Percentiles rank a stretch among this genome's conserved stretches.
Conservation (phyloP, 2,329 filamentous ascomycete genomes). For the Fusarium devonianum region DNA sequence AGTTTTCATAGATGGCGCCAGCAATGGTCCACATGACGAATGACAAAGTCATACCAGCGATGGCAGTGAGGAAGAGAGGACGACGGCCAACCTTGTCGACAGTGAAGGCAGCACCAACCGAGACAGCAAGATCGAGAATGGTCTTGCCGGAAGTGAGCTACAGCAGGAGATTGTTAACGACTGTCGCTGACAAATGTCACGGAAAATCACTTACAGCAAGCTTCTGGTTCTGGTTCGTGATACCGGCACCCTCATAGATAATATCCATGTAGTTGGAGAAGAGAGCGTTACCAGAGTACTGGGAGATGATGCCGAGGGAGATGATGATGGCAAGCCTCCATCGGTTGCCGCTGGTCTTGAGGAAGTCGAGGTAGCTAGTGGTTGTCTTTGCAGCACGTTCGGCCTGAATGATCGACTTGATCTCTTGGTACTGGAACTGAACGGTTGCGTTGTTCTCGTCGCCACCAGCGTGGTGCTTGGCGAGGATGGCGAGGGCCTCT, state of each 20-base stretch:
- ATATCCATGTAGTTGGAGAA: slow-evolving; percentile 72
- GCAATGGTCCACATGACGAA: slow-evolving; percentile 60
- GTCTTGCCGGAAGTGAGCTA: slow-evolving; percentile 62
- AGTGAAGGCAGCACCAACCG: slow-evolving; percentile 59
- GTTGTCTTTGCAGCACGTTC: slow-evolving; percentile 59
- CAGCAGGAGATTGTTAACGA: slow-evolving; percentile 6
- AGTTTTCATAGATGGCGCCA: slow-evolving; percentile 61
- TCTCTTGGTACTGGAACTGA: slow-evolving; percentile 71
- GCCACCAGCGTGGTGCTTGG: slow-evolving; percentile 70
- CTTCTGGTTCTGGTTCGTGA: slow-evolving; percentile 63
- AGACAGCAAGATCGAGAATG: slow-evolving; percentile 65
- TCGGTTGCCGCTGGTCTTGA: slow-evolving; percentile 69
- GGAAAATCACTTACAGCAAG: slow-evolving; percentile 52
- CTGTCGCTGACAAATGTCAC: background rate
- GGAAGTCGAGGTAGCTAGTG: slow-evolving; percentile 66
- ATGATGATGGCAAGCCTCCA: slow-evolving; percentile 68
- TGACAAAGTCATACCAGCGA: slow-evolving; percentile 56
- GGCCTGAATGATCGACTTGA: slow-evolving; percentile 67
- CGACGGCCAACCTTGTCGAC: slow-evolving; percentile 61
- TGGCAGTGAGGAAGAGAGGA: slow-evolving; percentile 60
- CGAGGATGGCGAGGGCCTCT: slow-evolving; percentile 67
- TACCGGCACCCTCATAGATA: slow-evolving; percentile 68
- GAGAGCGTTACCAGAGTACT: slow-evolving; percentile 72
- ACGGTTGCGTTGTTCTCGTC: slow-evolving; percentile 66
- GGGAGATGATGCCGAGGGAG: slow-evolving; percentile 70